Evolutionary conservation across 805 yeast species (phyloP).

Genomic region (Debaryomyces prosopidis): DNA sequence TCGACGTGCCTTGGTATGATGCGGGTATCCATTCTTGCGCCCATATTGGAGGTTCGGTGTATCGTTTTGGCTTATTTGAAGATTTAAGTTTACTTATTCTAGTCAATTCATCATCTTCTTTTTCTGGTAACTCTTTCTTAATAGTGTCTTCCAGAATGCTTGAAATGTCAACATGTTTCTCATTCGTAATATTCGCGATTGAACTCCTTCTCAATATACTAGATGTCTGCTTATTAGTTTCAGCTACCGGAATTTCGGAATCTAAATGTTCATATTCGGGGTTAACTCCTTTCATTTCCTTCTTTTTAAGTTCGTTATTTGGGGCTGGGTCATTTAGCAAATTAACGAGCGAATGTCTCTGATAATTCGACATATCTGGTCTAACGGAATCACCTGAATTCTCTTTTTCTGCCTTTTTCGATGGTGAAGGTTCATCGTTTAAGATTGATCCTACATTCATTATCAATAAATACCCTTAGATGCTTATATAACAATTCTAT

Average conservation of each 20-base stretch:
- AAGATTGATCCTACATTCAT: constrained; percentile 43
- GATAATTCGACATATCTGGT: constrained; percentile 13
- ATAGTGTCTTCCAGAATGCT: not conserved
- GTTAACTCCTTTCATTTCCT: constrained; percentile 1
- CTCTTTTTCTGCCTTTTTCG: constrained; percentile 11
- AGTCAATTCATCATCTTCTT: constrained; percentile 25
- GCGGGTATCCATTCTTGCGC: constrained; percentile 71
- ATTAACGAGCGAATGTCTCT: constrained; percentile 30
- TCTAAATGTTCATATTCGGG: constrained; percentile 14
- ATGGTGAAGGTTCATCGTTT: constrained; percentile 34
- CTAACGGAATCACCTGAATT: not conserved
- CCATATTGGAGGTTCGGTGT: constrained; percentile 74
- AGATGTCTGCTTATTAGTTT: not conserved
- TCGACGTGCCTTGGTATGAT: not conserved
- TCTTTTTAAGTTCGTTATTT: not conserved
- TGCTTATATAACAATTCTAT: not conserved
- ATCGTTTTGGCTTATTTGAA: constrained; percentile 56
- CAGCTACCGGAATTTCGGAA: not conserved
- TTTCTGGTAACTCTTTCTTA: constrained; percentile 17
- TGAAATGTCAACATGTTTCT: not conserved
- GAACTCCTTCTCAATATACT: not conserved
- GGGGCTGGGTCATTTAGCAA: constrained; percentile 24
- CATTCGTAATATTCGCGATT: not conserved
- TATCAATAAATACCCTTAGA: constrained; percentile 1
- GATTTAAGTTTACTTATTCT: constrained; percentile 22